Base-by-base conservation (phyloP, 768 basidiomycete species). In the Hypholoma sublateritium region DNA sequence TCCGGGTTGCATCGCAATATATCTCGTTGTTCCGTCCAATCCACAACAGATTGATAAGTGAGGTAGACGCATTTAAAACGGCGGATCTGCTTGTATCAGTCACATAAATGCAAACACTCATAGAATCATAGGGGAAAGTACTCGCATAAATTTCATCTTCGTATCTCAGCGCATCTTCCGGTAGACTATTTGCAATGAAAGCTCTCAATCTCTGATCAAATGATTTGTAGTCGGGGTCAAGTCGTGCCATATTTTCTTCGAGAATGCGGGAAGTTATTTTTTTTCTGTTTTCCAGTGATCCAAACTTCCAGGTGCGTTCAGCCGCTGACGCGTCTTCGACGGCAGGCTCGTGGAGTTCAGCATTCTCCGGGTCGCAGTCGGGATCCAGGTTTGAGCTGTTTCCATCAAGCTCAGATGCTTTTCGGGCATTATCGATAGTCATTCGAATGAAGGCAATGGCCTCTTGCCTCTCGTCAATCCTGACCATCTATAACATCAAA, bases 381-480 rank as follows among this genome's bases (percentile, higher is more conserved):
- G 36, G 32, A 12, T 39, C n/a, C n/a, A 32, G 8, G 21, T 25
- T 7, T 28, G 25, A 28, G 25, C 25, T 28, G 25, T 28, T 28
- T 28, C 3, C 25, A 28, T 28, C 7, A 28, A 4, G 25, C 25
- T 28, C 25, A 28, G 25, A 37, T 5, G 57, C 59, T 39, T 58
- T 47, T 35, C 63, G 57, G 44, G 60, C 49, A 17, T 61, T 60
- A 39, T 70, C 59, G 24, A 70, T 59, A 3, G 61, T 59, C 62
- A 67, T 68, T 8, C 57, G 59, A 21, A 72, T 72, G 7, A 42
- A 42, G 3, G 69, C 71, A 39, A 71, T 61, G 0, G 65, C 63
- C 53, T 70, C 69, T 53, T 67, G 65, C 13, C 57, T 68, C 50
- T 70, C 62, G 43, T 70, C 67, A 41, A 68, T 67, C 21, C 43